Conservation (phyloP, 2,329 filamentous ascomycete genomes). For the Didymella keratinophila region DNA sequence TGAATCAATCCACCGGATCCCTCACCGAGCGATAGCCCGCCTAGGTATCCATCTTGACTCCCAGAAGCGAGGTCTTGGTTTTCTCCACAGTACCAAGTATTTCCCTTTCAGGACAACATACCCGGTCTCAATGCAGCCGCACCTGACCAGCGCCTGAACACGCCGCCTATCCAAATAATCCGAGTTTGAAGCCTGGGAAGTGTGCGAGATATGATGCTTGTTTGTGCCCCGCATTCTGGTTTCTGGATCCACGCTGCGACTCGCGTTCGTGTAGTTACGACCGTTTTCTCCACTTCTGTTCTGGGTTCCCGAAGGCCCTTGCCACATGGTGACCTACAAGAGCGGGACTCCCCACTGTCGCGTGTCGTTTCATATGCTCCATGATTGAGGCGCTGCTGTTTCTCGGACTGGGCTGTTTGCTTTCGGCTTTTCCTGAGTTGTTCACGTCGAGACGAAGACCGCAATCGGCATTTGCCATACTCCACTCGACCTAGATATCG, state of each 20-base stretch:
- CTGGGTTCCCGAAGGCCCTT: slow-evolving; percentile 12
- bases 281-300: slow-evolving; percentile 22
- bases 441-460: slow-evolving; percentile 5
- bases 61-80: not conserved
- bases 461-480: not conserved
- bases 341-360: slow-evolving; percentile 11
- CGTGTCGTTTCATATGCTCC: slow-evolving; percentile 2
- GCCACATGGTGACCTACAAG: slow-evolving; percentile 15
- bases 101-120: slow-evolving; percentile 20
- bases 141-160: not conserved
- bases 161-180: not conserved
- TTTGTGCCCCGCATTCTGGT: slow-evolving; percentile 1
- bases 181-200: not conserved
- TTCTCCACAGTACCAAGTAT: slow-evolving; percentile 13
- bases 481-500: not conserved
- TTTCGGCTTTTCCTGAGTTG: slow-evolving; percentile 6
- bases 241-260: not conserved
- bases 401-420: slow-evolving; percentile 8
- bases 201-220: slow-evolving; percentile 9
- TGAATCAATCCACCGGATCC: slow-evolving; percentile 1
- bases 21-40: not conserved
- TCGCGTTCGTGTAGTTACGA: slow-evolving; percentile 2
- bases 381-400: slow-evolving; percentile 4
- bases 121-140: not conserved
- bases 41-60: not conserved